phyloP scores from a whole-genome alignment of 176 grass and related monocot species.

The Melocanna baccifera region DNA sequence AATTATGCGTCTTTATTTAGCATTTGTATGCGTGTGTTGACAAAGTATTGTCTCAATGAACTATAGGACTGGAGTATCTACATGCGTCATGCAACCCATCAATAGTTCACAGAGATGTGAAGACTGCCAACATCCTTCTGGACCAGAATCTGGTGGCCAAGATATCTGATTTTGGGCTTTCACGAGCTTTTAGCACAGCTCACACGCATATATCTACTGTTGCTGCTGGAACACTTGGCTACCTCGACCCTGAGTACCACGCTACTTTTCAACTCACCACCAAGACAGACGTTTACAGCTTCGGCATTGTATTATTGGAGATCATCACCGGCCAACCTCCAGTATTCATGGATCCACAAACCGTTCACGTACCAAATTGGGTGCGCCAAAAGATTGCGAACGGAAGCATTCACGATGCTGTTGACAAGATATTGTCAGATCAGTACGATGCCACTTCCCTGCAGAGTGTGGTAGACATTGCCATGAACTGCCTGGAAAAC shows the following conservation, averaged over 20 bases:
- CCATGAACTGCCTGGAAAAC: neutral
- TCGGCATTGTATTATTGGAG: constrained; percentile 8
- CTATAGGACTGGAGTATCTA: constrained; percentile 38
- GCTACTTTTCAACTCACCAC: constrained; percentile 16
- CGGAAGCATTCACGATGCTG: neutral
- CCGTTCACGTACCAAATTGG: neutral
- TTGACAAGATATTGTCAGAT: neutral
- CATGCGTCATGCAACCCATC: constrained; percentile 26
- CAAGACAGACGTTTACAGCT: constrained; percentile 24
- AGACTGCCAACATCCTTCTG: constrained; percentile 39
- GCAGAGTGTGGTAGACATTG: neutral
- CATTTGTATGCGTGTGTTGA: neutral
- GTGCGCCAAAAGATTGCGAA: constrained; percentile 2
- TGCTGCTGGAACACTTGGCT: constrained; percentile 29
- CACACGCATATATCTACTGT: constrained; percentile 31
- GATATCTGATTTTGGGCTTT: constrained; percentile 42
- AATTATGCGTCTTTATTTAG: neutral
- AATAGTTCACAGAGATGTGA: constrained; percentile 43
- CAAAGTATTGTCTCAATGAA: neutral
- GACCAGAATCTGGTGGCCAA: constrained; percentile 28
- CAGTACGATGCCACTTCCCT: constrained; percentile 1
- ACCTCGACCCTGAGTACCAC: constrained; percentile 25
- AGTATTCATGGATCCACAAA: neutral
- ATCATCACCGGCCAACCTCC: constrained; percentile 1
- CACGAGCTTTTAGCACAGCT: neutral